Evolutionary conservation across 2,329 filamentous ascomycete species (phyloP), one percentile per base, ranked within the genome.

Genomic region (Cordyceps militaris): DNA sequence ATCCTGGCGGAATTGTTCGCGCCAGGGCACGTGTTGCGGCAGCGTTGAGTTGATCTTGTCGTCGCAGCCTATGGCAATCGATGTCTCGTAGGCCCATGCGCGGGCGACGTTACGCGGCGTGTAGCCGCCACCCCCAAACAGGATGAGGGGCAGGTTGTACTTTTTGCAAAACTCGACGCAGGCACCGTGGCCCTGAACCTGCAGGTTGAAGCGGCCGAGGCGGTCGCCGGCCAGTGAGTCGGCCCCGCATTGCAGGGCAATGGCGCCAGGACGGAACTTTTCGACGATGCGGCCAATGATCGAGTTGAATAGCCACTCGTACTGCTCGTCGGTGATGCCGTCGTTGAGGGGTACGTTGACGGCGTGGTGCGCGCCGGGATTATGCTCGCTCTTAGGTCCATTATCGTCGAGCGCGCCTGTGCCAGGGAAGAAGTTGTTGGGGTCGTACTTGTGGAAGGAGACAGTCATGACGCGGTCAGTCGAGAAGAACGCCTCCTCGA

Each of bases 371-470:
- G 91, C 89, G 52, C 92, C 92, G 1, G 89, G 85, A 68, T 96
- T 97, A 61, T 88, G 83, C 60, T 91, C 88, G 68, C 88, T 88
- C 65, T 84, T 82, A 1, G 91, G 91, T 0, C 92, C 92, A 53
- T 90, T 96, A 71, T 91, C 88, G 61, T 92, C 86, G 46, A 94
- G 83, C 14, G 83, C 86, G n/a, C 92, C 92, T 0, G 92, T 96
- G 57, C 91, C 92, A 1, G 92, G 92, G 71, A 96, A 97, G 77
- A 96, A 97, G 62, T 79, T 80, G 54, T 78, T 69, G 62, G 86
- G 89, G 66, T 96, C 92, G 73, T 94, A 97, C 72, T 97, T 97
- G 78, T 99, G 94, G 72, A 96, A 97, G 30, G 91, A 96, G 38
- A 95, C 85, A 0, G 93, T 97, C 79, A 96, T 89, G 63, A 96